Evolutionary conservation across 2,329 filamentous ascomycete species (phyloP), one percentile per base, ranked within the genome.

Genomic region (Fusarium avenaceum): DNA sequence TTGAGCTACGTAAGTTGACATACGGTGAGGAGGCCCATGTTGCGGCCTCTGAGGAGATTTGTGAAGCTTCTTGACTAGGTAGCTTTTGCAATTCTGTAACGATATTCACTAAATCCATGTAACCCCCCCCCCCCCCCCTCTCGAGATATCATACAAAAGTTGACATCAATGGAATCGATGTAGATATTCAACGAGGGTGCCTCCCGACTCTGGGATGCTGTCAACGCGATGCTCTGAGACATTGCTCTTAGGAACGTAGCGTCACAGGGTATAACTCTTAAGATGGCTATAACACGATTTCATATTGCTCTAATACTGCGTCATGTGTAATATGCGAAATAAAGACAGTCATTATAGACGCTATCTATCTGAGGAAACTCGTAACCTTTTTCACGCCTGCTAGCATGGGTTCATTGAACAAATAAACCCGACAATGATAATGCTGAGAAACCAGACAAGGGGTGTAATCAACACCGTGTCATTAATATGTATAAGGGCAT

Each of bases 391-490:
- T 67, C 61, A 55, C 55, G 57, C 57, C 62, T 47, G 20, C 38
- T 49, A 63, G 50, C 57, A 59, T 52, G 52, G 53, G 40, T 33
- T 59, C 57, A 43, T 42, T 39, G 11, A 46, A 66, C 55, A 53
- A 35, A 43, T 30, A 49, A 57, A 46, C 28, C 38, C 20, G 32
- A 55, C 40, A 63, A 14, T 44, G 45, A 43, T 30, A 44, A 47
- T 57, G 35, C 13, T 38, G 45, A 55, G 22, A 61, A 57, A 58
- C 49, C 40, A 42, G 35, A 46, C 32, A 30, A n/a, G 22, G 28
- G 26, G 20, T 50, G 20, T 44, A 17, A 19, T 51, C 20, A 24
- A 63, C 38, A 40, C 44, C 48, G 35, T 42, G 45, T 24, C 65
- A 53, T 62, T 48, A 53, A 53, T 38, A 43, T 50, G 49, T 44